These are phyloP conservation scores for Cicer judaicum DNA, from an alignment of 306 rosid genomes.

Conservation along the genomic window DNA sequence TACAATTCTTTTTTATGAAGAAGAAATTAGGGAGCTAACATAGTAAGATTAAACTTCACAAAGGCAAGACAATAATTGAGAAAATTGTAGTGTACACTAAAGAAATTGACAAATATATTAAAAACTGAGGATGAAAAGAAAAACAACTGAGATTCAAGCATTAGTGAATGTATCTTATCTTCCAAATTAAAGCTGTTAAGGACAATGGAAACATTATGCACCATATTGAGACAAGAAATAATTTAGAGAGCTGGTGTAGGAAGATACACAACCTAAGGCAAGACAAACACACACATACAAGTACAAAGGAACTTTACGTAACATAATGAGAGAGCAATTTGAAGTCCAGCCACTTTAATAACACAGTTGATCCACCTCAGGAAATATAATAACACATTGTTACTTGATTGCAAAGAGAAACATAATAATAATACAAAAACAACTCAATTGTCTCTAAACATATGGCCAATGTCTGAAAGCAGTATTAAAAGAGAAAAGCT, in stretches of 20 bases:
- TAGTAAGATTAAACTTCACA: constrained; percentile 37
- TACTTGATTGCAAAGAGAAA: not conserved
- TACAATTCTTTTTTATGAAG: not conserved
- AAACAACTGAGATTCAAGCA: constrained; percentile 17
- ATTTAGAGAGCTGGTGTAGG: constrained; percentile 14
- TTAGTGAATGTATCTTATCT: constrained; percentile 1
- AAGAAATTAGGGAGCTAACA: constrained; percentile 35
- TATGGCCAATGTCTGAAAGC: constrained; percentile 29
- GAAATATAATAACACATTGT: not conserved
- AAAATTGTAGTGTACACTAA: constrained; percentile 9
- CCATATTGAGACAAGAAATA: constrained; percentile 18
- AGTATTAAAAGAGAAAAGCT: constrained; percentile 27
- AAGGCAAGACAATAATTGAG: constrained; percentile 26
- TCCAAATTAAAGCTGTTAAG: constrained; percentile 28
- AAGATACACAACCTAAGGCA: constrained; percentile 9
- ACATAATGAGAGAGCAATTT: constrained; percentile 14
- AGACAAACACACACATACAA: constrained; percentile 24
- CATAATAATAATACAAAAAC: constrained; percentile 27
- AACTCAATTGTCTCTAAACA: not conserved
- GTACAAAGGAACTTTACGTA: constrained; percentile 17
- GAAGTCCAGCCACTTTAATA: constrained; percentile 11
- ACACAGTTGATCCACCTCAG: not conserved
- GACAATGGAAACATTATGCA: not conserved
- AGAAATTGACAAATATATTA: not conserved
- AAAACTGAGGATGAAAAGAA: not conserved